Evolutionary conservation across 768 basidiomycete genomes (phyloP).

Genomic region (Naganishia friedmannii): DNA sequence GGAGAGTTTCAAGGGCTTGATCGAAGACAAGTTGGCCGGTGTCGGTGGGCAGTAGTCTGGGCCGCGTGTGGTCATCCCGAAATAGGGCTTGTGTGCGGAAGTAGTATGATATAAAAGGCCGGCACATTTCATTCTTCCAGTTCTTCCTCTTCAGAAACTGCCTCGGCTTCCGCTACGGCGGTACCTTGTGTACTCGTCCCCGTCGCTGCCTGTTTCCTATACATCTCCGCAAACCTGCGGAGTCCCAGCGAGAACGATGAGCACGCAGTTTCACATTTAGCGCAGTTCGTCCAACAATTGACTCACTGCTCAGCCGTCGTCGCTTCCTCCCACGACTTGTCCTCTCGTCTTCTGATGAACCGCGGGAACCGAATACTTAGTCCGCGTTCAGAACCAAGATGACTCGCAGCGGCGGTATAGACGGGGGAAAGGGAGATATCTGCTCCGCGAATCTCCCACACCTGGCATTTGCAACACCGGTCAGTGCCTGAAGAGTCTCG

Average conservation of each 20-base stretch:
- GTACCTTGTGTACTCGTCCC: neutral
- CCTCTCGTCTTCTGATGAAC: conserved; percentile 70
- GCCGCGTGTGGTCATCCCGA: too few species aligned
- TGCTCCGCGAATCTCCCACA: conserved; percentile 75
- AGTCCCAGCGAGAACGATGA: neutral
- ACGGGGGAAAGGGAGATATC: conserved; percentile 62
- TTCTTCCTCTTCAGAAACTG: conserved; percentile 10
- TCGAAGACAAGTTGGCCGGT: conserved; percentile 48
- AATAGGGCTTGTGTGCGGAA: too few species aligned
- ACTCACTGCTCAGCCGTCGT: conserved; percentile 64
- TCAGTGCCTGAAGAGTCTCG: too few species aligned
- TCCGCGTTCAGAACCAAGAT: conserved; percentile 64
- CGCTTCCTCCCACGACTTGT: conserved; percentile 70
- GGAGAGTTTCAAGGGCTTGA: conserved; percentile 83
- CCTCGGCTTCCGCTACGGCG: neutral
- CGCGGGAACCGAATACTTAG: conserved; percentile 83
- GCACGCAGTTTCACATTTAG: neutral
- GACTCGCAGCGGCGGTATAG: conserved; percentile 70
- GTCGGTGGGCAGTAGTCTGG: neutral
- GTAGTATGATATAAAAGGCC: neutral
- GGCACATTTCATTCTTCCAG: neutral
- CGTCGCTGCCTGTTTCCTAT: conserved; percentile 8
- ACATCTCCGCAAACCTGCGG: conserved; percentile 18
- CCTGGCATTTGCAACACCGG: conserved; percentile 53
- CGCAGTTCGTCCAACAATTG: too few species aligned